Conservation (phyloP, 805 yeast species). For the Yarrowia phangngaensis region DNA sequence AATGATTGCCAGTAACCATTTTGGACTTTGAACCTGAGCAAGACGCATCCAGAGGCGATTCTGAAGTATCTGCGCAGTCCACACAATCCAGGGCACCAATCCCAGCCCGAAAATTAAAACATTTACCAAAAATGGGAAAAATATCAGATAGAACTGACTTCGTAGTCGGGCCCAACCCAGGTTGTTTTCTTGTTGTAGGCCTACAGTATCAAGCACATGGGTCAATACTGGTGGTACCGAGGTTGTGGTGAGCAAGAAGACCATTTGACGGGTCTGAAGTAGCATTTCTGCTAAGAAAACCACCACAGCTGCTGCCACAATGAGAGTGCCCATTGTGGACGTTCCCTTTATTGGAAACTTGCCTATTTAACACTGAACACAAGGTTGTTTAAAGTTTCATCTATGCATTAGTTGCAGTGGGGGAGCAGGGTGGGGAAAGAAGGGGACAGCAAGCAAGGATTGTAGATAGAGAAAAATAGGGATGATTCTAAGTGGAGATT, state of each 20-base stretch:
- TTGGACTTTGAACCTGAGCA: constrained; percentile 1
- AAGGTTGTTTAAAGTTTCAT: background rate
- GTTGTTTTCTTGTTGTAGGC: background rate
- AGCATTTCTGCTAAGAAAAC: constrained; percentile 16
- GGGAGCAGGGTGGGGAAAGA: constrained; percentile 2
- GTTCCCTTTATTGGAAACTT: no score
- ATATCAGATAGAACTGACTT: constrained; percentile 1
- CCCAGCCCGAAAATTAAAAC: background rate
- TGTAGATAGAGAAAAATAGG: no score
- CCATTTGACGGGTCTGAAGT: constrained; percentile 12
- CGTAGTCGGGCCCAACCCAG: constrained; percentile 19
- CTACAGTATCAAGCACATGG: constrained; percentile 3
- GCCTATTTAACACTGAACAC: no score
- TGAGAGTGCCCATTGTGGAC: constrained; percentile 17
- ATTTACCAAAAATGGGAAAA: constrained; percentile 1
- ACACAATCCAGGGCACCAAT: constrained; percentile 5
- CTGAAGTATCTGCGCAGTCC: constrained; percentile 10
- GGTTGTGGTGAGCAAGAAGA: background rate
- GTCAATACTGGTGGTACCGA: constrained; percentile 6
- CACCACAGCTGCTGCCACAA: constrained; percentile 7
- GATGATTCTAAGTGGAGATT: no score
- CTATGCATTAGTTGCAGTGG: constrained; percentile 20
- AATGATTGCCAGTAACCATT: background rate
- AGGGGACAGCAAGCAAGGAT: background rate
- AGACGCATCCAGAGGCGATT: constrained; percentile 1